A percentile compares a stretch with the other conserved stretches of the same genome.
phyloP scores from a whole-genome alignment of 2,329 filamentous ascomycete genomes.

The Exserohilum rostratum region DNA sequence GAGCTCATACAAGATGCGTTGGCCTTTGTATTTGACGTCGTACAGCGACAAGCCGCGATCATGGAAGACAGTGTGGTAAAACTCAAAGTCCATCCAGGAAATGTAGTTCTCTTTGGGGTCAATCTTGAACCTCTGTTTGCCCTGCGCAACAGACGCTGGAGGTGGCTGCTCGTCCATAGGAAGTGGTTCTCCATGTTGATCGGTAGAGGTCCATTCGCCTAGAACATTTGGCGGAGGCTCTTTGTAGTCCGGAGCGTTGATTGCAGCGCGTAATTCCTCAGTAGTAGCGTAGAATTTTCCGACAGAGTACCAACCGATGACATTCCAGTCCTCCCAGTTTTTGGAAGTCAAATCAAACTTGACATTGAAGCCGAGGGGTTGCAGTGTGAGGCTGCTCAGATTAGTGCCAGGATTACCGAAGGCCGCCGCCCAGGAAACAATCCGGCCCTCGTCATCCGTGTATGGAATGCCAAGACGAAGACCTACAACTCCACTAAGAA shows the following conservation, averaged over 20 bases:
- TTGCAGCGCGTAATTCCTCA: conserved; percentile 55
- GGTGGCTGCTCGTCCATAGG: conserved; percentile 61
- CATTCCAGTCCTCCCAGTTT: conserved; percentile 58
- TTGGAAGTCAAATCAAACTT: conserved; percentile 57
- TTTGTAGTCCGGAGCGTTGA: conserved; percentile 52
- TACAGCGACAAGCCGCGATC: conserved; percentile 59
- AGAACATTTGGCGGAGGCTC: conserved; percentile 56
- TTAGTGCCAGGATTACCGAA: conserved; percentile 47
- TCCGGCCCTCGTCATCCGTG: conserved; percentile 45
- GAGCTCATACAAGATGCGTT: conserved; percentile 62
- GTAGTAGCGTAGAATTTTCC: conserved; percentile 60
- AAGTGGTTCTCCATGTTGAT: conserved; percentile 48
- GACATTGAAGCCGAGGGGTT: conserved; percentile 55
- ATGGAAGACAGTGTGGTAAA: conserved; percentile 58
- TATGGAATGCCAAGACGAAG: conserved; percentile 37
- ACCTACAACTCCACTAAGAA: conserved; percentile 21
- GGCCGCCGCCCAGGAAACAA: conserved; percentile 58
- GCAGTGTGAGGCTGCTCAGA: conserved; percentile 53
- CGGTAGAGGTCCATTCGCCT: conserved; percentile 55
- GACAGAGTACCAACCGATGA: conserved; percentile 62
- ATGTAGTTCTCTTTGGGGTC: conserved; percentile 55
- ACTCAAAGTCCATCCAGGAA: conserved; percentile 60
- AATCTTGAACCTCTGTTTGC: conserved; percentile 51
- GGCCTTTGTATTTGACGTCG: conserved; percentile 61
- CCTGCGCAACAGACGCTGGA: conserved; percentile 55